A percentile compares a stretch with the other conserved stretches of the same genome.
phyloP scores from a whole-genome alignment of 2,329 filamentous ascomycete species.

The Alternaria sp. region DNA sequence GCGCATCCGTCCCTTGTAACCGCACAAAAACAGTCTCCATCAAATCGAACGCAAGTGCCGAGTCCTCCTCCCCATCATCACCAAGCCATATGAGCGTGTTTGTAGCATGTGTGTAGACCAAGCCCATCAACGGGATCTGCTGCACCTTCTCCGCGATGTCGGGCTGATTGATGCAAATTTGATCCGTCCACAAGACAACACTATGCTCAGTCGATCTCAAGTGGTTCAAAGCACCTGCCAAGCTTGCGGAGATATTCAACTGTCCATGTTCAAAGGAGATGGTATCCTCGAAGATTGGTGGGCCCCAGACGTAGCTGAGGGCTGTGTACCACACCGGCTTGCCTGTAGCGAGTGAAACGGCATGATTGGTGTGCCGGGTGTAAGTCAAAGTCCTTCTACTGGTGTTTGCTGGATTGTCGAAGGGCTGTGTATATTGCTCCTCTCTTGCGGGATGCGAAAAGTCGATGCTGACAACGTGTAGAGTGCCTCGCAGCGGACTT shows the following conservation, averaged over 20 bases:
- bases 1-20: conserved; percentile 20
- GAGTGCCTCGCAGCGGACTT: conserved; percentile 9
- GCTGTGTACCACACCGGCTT: conserved; percentile 31
- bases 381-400: conserved; percentile 3
- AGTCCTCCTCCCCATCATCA: conserved; percentile 22
- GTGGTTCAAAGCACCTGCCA: conserved; percentile 23
- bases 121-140: conserved; percentile 34
- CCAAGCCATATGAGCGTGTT: conserved; percentile 40
- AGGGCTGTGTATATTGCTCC: background rate
- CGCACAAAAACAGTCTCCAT: conserved; percentile 19
- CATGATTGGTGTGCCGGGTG: conserved; percentile 24
- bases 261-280: conserved; percentile 11
- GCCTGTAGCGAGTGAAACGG: conserved; percentile 16
- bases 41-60: conserved; percentile 20
- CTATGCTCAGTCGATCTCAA: conserved; percentile 21
- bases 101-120: conserved; percentile 32
- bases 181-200: conserved; percentile 34
- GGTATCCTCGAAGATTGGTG: conserved; percentile 20
- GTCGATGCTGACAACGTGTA: conserved; percentile 28
- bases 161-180: conserved; percentile 22
- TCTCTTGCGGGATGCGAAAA: conserved; percentile 22
- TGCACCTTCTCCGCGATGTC: conserved; percentile 28
- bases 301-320: conserved; percentile 32
- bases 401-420: background rate
- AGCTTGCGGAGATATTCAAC: conserved; percentile 23